phyloP scores from a whole-genome alignment of 495 filamentous ascomycete genomes.

The Tetracladium marchalianum region DNA sequence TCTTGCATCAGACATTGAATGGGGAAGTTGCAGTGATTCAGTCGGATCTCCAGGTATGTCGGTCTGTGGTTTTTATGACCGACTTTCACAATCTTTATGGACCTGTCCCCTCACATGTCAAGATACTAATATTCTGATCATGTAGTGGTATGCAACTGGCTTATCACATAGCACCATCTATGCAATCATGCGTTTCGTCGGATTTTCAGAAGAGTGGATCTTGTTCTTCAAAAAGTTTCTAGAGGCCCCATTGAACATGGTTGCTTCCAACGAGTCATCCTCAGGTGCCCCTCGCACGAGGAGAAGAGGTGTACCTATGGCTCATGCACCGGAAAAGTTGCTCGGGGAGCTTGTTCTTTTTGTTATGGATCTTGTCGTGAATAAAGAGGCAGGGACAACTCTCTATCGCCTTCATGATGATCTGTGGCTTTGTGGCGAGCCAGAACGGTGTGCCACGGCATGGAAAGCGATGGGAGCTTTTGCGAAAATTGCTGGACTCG shows the following conservation, averaged over 20 bases:
- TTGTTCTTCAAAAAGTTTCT: conserved; percentile 54
- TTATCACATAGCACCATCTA: conserved; percentile 51
- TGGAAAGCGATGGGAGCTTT: conserved; percentile 51
- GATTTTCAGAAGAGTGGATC: conserved; percentile 47
- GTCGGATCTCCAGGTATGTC: conserved; percentile 42
- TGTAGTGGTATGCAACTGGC: conserved; percentile 45
- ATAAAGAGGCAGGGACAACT: conserved; percentile 43
- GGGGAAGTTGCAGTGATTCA: conserved; percentile 50
- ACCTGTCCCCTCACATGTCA: too few species aligned
- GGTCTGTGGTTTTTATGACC: too few species aligned
- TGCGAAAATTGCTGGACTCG: conserved; percentile 43
- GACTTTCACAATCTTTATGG: too few species aligned
- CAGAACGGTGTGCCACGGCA: conserved; percentile 40
- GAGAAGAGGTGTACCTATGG: conserved; percentile 50
- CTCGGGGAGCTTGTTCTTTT: conserved; percentile 56
- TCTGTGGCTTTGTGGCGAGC: conserved; percentile 58
- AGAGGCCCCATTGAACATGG: conserved; percentile 49
- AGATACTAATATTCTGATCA: too few species aligned
- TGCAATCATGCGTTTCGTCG: conserved; percentile 49
- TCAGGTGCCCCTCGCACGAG: conserved; percentile 33
- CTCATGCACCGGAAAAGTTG: conserved; percentile 49
- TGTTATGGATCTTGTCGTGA: conserved; percentile 57
- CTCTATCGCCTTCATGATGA: conserved; percentile 62
- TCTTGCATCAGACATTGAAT: conserved; percentile 41
- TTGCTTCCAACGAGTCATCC: conserved; percentile 29